Conservation (phyloP, 108 stramenopile genomes). For the Nitzschia sp. region DNA sequence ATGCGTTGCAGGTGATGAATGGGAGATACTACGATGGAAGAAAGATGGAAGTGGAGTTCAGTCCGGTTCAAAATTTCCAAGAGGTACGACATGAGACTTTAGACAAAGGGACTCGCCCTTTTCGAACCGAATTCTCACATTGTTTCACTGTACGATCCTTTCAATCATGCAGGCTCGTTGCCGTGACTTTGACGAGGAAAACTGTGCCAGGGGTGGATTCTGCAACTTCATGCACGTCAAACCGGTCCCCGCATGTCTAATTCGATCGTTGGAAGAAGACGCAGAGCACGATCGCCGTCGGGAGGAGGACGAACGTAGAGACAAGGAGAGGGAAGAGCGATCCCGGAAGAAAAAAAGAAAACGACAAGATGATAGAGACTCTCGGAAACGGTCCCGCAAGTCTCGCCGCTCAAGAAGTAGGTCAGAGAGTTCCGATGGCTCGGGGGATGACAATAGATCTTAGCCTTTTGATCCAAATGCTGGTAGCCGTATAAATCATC, state of each 20-base stretch:
- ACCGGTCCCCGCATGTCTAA: constrained; percentile 72
- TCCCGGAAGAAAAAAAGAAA: constrained; percentile 14
- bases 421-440: not conserved
- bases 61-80: constrained; percentile 95
- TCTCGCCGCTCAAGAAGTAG: constrained; percentile 8
- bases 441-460: constrained; percentile 2
- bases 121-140: no score
- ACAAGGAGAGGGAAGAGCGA: constrained; percentile 30
- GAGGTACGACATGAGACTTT: constrained; percentile 37
- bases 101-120: no score
- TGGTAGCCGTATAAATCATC: no score
- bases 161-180: constrained; percentile 90
- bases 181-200: constrained; percentile 88
- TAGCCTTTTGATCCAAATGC: no score
- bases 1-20: constrained; percentile 86
- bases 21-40: constrained; percentile 95
- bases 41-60: constrained; percentile 88
- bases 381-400: constrained; percentile 6
- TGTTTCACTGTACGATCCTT: no score
- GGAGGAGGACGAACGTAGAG: constrained; percentile 23
- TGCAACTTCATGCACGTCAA: constrained; percentile 99
- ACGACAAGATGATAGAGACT: constrained; percentile 4
- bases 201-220: constrained; percentile 88
- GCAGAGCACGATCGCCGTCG: constrained; percentile 57
- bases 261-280: constrained; percentile 80